Base-by-base conservation (phyloP, 1,139 yeast species). In the Geotrichum siamense region DNA sequence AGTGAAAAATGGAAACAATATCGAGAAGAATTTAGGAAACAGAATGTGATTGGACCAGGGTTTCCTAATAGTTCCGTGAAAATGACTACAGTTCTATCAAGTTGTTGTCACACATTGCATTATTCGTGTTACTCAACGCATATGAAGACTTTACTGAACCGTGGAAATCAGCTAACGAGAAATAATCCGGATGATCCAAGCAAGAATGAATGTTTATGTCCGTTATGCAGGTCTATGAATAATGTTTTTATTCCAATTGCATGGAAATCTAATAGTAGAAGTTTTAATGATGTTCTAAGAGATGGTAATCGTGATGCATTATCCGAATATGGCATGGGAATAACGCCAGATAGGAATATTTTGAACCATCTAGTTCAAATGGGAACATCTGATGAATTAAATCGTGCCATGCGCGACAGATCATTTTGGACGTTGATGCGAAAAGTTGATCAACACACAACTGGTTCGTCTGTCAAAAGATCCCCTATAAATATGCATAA, bases 21-120 rank as follows among this genome's bases (percentile, higher is more conserved):
- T 61, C 48, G 61, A 1, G 55, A 59, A 20, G 44, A 48, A 2
- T 53, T 68, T 1, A 70, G 67, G 41, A 64, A 68, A 1, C 60
- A 62, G 1, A 57, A 64, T 47, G 76, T 77, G 0, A 64, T 82
- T 54, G 93, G 93, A 0, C 93, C 91, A 0, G 89, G 89, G 0
- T 83, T 81, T 55, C 75, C 79, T 1, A 56, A 63, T 13, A 63
- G 58, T 19, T 62, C 64, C 4, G 48, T 65, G 21, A 47, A 52
- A 1, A 48, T 60, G 45, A 67, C 70, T 43, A 67, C 80, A 5
- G 78, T 83, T 1, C 70, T 87, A 4, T 78, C 81, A 54, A 80
- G 94, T 43, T 91, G 98, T 66, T 94, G 96, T 0, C 98, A 91
- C 63, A 94, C 95, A 1, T 82, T 91, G 79, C 98, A 91, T 61